A percentile compares a stretch with the other conserved stretches of the same genome.
These are phyloP conservation scores for Scheffersomyces segobiensis DNA, from an alignment of 1,139 yeast species.

Conservation along the genomic window DNA sequence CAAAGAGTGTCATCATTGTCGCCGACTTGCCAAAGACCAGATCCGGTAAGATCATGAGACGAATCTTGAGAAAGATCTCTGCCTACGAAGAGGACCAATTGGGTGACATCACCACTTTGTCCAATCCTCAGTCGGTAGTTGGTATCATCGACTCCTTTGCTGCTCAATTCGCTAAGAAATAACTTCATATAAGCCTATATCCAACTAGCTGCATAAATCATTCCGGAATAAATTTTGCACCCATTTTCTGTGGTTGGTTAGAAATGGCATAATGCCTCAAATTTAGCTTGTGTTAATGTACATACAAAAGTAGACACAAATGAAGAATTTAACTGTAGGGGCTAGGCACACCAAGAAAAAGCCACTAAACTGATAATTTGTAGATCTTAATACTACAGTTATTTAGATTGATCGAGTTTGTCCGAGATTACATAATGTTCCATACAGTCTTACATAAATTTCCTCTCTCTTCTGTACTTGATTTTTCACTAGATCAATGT, in stretches of 20 bases:
- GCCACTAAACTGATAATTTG: no score
- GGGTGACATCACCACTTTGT: constrained; percentile 90
- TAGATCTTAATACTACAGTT: no score
- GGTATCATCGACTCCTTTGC: constrained; percentile 60
- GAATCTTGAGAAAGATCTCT: constrained; percentile 90
- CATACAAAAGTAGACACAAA: not conserved
- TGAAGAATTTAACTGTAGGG: not conserved
- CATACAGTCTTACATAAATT: not conserved
- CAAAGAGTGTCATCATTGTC: constrained; percentile 85
- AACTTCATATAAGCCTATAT: constrained; percentile 5
- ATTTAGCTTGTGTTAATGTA: not conserved
- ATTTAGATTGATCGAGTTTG: no score
- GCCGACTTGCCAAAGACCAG: constrained; percentile 95
- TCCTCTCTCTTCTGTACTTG: not conserved
- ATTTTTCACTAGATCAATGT: not conserved
- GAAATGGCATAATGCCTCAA: not conserved
- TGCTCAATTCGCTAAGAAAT: constrained; percentile 52
- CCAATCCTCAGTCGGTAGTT: constrained; percentile 84
- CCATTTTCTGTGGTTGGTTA: not conserved
- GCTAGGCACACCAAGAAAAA: no score
- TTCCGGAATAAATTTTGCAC: not conserved
- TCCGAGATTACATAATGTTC: not conserved
- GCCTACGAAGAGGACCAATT: constrained; percentile 88
- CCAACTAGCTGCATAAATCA: not conserved
- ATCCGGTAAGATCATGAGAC: constrained; percentile 98